These are phyloP conservation scores for Neonectria hederae DNA, from an alignment of 2,329 filamentous ascomycete species.

Conservation along the genomic window DNA sequence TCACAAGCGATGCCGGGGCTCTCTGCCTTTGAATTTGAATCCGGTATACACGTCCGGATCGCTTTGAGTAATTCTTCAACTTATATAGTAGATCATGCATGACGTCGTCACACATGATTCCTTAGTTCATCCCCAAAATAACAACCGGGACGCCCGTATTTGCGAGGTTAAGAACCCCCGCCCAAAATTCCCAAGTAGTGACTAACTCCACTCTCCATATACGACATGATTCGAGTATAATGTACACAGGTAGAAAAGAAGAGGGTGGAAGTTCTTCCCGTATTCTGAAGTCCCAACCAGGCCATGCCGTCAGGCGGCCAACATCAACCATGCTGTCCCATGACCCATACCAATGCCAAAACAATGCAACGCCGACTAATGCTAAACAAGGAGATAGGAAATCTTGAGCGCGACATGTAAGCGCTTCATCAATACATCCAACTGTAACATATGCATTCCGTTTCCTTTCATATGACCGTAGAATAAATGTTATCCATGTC, in stretches of 20 bases:
- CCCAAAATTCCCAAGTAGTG: slow-evolving; percentile 7
- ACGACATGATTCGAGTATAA: slow-evolving; percentile 20
- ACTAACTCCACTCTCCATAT: slow-evolving; percentile 33
- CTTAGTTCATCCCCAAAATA: slow-evolving; percentile 6
- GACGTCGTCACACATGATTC: slow-evolving; percentile 26
- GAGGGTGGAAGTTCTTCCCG: slow-evolving; percentile 17
- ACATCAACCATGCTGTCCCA: slow-evolving; percentile 30
- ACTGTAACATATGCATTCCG: not conserved
- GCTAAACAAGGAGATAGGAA: slow-evolving; percentile 22
- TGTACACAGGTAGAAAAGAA: slow-evolving; percentile 27
- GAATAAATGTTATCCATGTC: slow-evolving; percentile 52
- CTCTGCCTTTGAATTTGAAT: slow-evolving; percentile 4
- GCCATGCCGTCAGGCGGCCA: slow-evolving; percentile 17
- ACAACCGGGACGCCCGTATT: slow-evolving; percentile 10
- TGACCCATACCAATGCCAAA: slow-evolving; percentile 28
- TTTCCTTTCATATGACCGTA: slow-evolving; percentile 34
- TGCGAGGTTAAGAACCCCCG: not conserved
- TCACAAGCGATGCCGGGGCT: not conserved
- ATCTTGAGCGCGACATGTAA: not conserved
- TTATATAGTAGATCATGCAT: slow-evolving; percentile 14
- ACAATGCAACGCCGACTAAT: slow-evolving; percentile 33
- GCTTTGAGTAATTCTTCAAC: slow-evolving; percentile 10
- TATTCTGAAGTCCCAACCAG: slow-evolving; percentile 20
- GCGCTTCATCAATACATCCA: not conserved
- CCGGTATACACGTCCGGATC: slow-evolving; percentile 6